A percentile compares a stretch with the other conserved stretches of the same genome.
These are phyloP conservation scores for Phytophthora macrochlamydospora DNA, from an alignment of 352 stramenopile species.

Conservation along the genomic window DNA sequence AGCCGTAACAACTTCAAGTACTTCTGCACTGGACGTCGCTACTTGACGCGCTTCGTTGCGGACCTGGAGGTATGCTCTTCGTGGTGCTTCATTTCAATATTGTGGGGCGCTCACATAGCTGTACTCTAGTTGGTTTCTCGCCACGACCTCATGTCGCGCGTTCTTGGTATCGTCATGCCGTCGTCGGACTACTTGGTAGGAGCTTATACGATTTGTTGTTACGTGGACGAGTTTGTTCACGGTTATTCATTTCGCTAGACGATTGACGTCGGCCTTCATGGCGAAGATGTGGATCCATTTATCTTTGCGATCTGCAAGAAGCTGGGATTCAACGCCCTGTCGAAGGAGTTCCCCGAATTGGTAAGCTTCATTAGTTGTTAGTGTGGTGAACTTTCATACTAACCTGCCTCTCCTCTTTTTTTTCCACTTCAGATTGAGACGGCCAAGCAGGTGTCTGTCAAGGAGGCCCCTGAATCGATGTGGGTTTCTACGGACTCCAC, in stretches of 20 bases:
- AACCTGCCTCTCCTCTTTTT: background rate
- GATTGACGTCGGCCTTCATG: constrained; percentile 71
- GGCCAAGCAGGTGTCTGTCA: constrained; percentile 65
- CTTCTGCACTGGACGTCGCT: constrained; percentile 82
- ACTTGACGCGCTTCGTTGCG: constrained; percentile 72
- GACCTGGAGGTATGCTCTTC: constrained; percentile 54
- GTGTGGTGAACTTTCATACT: background rate
- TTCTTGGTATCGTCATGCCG: constrained; percentile 55
- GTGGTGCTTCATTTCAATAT: background rate
- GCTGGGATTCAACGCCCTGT: constrained; percentile 66
- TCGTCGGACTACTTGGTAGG: constrained; percentile 59
- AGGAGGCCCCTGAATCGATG: constrained; percentile 61
- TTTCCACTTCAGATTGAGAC: constrained; percentile 50
- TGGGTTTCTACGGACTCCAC: constrained; percentile 70
- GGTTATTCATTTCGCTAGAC: constrained; percentile 39
- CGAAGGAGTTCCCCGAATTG: constrained; percentile 74
- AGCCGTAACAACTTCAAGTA: constrained; percentile 85
- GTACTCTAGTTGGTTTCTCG: constrained; percentile 46
- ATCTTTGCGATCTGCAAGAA: constrained; percentile 81
- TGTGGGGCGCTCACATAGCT: background rate
- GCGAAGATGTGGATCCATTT: constrained; percentile 64
- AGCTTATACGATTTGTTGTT: background rate
- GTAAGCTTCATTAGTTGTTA: constrained; percentile 29
- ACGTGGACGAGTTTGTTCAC: too few species aligned
- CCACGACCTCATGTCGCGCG: constrained; percentile 66